Conservation (phyloP, 176 grass and related monocot species). For the Thalia dealbata region DNA sequence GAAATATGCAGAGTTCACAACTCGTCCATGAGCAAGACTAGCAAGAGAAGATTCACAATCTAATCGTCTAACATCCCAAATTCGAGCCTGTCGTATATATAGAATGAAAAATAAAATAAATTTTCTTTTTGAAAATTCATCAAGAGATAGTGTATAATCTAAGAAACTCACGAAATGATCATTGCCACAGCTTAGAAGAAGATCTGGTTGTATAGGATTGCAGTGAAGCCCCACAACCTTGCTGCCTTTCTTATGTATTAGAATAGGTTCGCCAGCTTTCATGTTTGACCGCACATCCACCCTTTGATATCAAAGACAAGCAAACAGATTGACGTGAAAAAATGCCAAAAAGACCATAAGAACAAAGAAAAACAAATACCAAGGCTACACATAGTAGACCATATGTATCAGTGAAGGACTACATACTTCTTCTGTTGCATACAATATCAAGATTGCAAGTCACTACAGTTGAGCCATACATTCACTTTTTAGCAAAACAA, state of each 20-base stretch:
- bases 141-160: neutral
- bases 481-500: neutral
- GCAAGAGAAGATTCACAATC: conserved; percentile 45
- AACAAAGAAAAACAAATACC: neutral
- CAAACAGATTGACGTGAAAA: neutral
- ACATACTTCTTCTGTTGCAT: too few relatives aligned
- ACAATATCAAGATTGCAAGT: conserved; percentile 2
- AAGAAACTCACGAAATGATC: conserved; percentile 80
- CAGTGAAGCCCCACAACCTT: conserved; percentile 88
- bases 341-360: neutral
- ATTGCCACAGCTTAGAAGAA: conserved; percentile 96
- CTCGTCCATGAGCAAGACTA: conserved; percentile 67
- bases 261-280: conserved; percentile 50
- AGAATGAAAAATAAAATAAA: neutral
- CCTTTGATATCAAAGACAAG: conserved; percentile 24
- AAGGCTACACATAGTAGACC: neutral
- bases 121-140: neutral
- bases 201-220: conserved; percentile 68
- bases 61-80: conserved; percentile 78
- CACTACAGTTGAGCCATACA: neutral
- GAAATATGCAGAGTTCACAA: conserved; percentile 96
- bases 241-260: conserved; percentile 92
- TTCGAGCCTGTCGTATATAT: conserved; percentile 44
- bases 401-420: too few relatives aligned
- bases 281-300: conserved; percentile 61